Evolutionary conservation across 2,329 filamentous ascomycete species (phyloP).

Genomic region (Hypocreales sp.): DNA sequence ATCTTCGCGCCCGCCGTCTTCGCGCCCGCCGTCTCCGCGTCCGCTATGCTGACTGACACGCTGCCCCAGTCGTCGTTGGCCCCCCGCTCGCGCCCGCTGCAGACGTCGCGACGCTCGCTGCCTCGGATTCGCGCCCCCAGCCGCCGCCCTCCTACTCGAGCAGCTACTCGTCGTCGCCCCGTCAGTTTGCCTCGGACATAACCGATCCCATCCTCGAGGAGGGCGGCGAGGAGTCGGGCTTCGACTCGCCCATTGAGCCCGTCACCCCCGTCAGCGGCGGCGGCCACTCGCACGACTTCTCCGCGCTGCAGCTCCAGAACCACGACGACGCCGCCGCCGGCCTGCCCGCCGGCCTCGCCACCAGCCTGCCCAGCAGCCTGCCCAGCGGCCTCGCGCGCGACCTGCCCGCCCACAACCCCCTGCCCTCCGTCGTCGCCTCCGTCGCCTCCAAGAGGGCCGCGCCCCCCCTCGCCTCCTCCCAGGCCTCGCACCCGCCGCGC

Average conservation of each 20-base stretch:
- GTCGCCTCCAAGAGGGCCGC: slow-evolving; percentile 3
- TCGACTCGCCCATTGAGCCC: slow-evolving; percentile 43
- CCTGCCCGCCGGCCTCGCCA: no score
- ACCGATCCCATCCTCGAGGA: slow-evolving; percentile 37
- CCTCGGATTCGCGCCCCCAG: no score
- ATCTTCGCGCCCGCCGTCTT: no score
- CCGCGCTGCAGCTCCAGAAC: slow-evolving; percentile 23
- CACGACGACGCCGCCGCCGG: slow-evolving; percentile 16
- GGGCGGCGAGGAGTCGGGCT: slow-evolving; percentile 40
- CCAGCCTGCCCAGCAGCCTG: no score
- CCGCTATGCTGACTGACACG: no score
- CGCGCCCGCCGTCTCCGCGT: no score
- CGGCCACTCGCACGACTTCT: slow-evolving; percentile 38
- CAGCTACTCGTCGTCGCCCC: slow-evolving; percentile 25
- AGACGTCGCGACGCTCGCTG: no score
- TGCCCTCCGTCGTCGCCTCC: no score
- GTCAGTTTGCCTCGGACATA: slow-evolving; percentile 33
- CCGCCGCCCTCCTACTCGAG: slow-evolving; percentile 1
- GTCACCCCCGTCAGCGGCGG: slow-evolving; percentile 45
- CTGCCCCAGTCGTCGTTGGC: no score
- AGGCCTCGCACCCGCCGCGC: no score
- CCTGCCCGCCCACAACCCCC: slow-evolving; percentile 6
- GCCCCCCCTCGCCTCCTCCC: slow-evolving; percentile 5
- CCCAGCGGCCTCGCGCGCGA: slow-evolving; percentile 9
- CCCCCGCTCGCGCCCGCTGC: no score